phyloP scores from a whole-genome alignment of 2,329 filamentous ascomycete genomes.

The Claviceps sp. region DNA sequence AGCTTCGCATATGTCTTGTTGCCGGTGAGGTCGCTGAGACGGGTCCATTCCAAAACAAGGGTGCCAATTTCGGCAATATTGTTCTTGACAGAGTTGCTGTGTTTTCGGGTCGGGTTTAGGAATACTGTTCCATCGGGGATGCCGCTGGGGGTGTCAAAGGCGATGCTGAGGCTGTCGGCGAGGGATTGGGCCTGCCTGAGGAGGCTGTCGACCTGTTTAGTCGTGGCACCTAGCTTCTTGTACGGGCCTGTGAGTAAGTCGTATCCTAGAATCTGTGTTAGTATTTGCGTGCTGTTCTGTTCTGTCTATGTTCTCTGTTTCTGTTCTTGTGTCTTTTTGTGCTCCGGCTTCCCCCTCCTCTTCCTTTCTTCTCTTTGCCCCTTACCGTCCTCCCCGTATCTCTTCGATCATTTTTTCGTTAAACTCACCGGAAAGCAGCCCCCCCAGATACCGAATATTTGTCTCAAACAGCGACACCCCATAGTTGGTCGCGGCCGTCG shows the following conservation, averaged over 20 bases:
- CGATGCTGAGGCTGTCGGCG: slow-evolving; percentile 60
- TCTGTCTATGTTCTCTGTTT: background rate
- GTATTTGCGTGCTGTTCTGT: background rate
- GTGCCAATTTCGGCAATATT: slow-evolving; percentile 67
- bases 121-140: slow-evolving; percentile 58
- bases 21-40: slow-evolving; percentile 60
- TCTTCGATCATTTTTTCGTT: background rate
- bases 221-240: slow-evolving; percentile 29
- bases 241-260: slow-evolving; percentile 61
- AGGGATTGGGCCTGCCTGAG: slow-evolving; percentile 55
- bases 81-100: slow-evolving; percentile 43
- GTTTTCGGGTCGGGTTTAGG: slow-evolving; percentile 37
- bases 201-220: slow-evolving; percentile 40
- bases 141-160: slow-evolving; percentile 64
- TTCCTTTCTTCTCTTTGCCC: background rate
- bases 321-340: no score
- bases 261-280: slow-evolving; percentile 31
- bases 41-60: slow-evolving; percentile 74
- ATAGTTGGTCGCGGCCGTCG: slow-evolving; percentile 29
- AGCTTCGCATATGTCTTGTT: slow-evolving; percentile 53
- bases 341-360: background rate
- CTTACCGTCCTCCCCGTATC: no score
- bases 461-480: slow-evolving; percentile 75
- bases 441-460: slow-evolving; percentile 76
- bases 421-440: slow-evolving; percentile 54